Conservation (phyloP, 2,329 filamentous ascomycete species). For the Fusarium algeriense region DNA sequence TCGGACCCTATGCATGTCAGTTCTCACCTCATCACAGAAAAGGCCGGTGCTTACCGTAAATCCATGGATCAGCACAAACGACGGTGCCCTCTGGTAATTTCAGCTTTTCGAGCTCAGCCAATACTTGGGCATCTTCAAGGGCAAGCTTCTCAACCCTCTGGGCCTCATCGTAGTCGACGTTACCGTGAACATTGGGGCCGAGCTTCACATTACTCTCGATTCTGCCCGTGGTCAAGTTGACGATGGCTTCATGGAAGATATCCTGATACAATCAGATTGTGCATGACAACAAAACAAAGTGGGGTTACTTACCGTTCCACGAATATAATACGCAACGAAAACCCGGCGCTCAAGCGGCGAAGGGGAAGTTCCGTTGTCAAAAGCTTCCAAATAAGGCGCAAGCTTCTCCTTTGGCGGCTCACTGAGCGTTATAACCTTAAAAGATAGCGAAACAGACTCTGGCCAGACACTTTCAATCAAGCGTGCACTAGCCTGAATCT, state of each 20-base stretch:
- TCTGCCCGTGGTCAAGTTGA: constrained; percentile 27
- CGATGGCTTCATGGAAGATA: constrained; percentile 34
- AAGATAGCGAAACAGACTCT: constrained; percentile 24
- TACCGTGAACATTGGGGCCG: constrained; percentile 29
- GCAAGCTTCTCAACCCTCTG: constrained; percentile 37
- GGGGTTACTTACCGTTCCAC: constrained; percentile 18
- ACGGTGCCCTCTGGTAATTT: constrained; percentile 35
- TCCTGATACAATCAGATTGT: constrained; percentile 13
- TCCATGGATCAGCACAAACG: constrained; percentile 37
- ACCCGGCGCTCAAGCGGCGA: constrained; percentile 24
- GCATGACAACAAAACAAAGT: neutral
- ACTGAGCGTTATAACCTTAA: constrained; percentile 39
- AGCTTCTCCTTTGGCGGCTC: constrained; percentile 35
- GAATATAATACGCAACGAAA: constrained; percentile 38
- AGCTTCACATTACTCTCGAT: constrained; percentile 39
- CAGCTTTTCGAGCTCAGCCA: constrained; percentile 31
- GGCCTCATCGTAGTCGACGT: constrained; percentile 35
- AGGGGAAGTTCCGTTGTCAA: constrained; percentile 10
- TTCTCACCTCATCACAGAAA: neutral
- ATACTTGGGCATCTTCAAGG: constrained; percentile 24
- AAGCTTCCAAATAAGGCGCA: constrained; percentile 25
- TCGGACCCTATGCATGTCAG: constrained; percentile 28
- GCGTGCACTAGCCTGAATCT: constrained; percentile 32
- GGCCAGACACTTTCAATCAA: constrained; percentile 33
- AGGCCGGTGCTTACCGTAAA: constrained; percentile 18